Conservation (phyloP, 495 filamentous ascomycete genomes). For the Lentithecium fluviatile region DNA sequence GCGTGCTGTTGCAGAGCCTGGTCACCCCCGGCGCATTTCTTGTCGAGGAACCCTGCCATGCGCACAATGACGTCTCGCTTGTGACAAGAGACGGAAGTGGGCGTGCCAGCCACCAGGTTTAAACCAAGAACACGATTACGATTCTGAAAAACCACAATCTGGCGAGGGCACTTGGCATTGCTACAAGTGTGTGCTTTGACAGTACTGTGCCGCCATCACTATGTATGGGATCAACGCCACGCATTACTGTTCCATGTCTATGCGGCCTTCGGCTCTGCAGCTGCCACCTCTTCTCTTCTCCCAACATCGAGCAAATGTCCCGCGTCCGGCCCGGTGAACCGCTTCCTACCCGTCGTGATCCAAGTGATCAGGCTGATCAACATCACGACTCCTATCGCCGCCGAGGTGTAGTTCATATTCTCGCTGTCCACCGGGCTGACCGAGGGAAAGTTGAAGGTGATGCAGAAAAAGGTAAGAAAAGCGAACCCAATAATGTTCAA, state of each 20-base stretch:
- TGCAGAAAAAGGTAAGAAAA: constrained; percentile 54
- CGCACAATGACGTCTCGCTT: constrained; percentile 3
- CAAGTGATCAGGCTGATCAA: constrained; percentile 54
- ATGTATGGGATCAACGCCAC: not conserved
- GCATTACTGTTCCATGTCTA: constrained; percentile 3
- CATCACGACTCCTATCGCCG: constrained; percentile 56
- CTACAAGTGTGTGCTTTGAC: too few relatives aligned
- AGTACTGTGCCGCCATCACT: constrained; percentile 22
- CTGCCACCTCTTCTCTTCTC: constrained; percentile 24
- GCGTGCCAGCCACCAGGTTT: not conserved
- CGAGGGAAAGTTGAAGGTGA: constrained; percentile 60
- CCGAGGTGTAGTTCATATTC: constrained; percentile 61
- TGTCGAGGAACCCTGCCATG: not conserved
- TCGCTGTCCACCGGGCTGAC: constrained; percentile 50
- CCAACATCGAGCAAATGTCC: constrained; percentile 22
- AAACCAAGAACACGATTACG: too few relatives aligned
- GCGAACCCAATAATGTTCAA: constrained; percentile 54
- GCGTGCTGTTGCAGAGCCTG: not conserved
- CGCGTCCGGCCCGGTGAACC: constrained; percentile 52
- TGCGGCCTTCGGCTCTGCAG: constrained; percentile 17
- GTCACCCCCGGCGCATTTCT: not conserved
- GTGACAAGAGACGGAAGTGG: not conserved
- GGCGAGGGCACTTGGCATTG: too few relatives aligned
- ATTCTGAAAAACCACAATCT: too few relatives aligned
- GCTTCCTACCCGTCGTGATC: constrained; percentile 52